Conservation (phyloP, 805 yeast genomes). For the Metschnikowia lunata region DNA sequence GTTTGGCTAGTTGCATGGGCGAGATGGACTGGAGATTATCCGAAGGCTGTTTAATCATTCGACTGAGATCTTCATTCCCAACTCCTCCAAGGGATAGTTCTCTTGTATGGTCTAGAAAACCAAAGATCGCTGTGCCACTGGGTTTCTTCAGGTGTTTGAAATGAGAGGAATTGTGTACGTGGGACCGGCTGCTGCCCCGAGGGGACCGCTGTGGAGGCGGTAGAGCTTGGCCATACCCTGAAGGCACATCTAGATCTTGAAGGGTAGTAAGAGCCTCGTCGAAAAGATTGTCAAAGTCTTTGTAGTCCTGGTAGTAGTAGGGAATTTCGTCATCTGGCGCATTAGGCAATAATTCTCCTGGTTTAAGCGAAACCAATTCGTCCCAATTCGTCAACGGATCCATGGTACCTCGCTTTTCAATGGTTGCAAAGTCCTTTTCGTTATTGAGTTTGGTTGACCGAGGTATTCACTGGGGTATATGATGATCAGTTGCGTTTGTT, state of each 20-base stretch:
- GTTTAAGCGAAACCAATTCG: conserved; percentile 19
- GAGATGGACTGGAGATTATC: conserved; percentile 24
- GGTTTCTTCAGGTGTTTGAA: conserved; percentile 51
- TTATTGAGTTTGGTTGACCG: no score
- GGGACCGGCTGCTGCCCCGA: conserved; percentile 7
- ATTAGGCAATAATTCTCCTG: conserved; percentile 27
- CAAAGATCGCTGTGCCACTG: conserved; percentile 81
- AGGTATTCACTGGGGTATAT: neutral
- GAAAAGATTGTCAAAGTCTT: conserved; percentile 52
- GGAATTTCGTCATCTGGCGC: conserved; percentile 49
- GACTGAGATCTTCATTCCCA: conserved; percentile 17
- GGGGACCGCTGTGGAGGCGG: conserved; percentile 8
- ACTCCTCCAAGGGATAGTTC: conserved; percentile 59
- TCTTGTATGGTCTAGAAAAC: conserved; percentile 60
- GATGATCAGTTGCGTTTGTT: neutral
- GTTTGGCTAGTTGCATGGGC: conserved; percentile 21
- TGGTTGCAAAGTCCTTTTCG: neutral
- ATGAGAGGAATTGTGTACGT: conserved; percentile 14
- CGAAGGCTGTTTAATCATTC: conserved; percentile 15
- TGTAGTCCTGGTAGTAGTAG: conserved; percentile 40
- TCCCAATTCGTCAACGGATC: conserved; percentile 28
- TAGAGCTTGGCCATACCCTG: conserved; percentile 28
- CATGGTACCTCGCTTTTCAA: conserved; percentile 9
- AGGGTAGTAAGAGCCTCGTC: conserved; percentile 52
- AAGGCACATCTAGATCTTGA: conserved; percentile 63